Evolutionary conservation across 129 eudicot genomes (phyloP).

Genomic region (Chrysanthemum seticuspe): DNA sequence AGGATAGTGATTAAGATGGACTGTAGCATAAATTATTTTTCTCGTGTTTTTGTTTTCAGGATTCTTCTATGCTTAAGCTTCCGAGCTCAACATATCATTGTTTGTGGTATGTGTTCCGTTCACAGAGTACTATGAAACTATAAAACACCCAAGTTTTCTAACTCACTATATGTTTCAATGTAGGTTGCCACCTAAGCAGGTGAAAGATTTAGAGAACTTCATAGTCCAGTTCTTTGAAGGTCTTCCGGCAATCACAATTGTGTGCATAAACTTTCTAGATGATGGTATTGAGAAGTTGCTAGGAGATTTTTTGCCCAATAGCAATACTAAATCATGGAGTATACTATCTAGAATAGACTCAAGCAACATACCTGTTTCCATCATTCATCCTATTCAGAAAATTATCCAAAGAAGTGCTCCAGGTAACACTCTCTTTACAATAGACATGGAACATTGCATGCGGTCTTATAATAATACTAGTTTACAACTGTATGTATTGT

Average conservation of each 20-base stretch:
- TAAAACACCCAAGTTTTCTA: background rate
- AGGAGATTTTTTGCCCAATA: background rate
- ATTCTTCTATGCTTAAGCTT: background rate
- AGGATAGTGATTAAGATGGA: too few species aligned
- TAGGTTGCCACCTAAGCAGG: background rate
- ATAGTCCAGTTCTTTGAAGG: background rate
- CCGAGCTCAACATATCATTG: background rate
- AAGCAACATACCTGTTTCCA: background rate
- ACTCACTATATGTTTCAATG: background rate
- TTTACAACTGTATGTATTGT: too few species aligned
- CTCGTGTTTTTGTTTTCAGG: background rate
- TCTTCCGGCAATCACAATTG: background rate
- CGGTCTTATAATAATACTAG: too few species aligned
- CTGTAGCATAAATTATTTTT: too few species aligned
- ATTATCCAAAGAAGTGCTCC: background rate
- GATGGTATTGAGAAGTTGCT: background rate
- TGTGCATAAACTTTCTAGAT: background rate
- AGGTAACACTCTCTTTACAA: background rate
- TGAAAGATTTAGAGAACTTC: background rate
- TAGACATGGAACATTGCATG: background rate
- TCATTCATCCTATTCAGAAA: background rate
- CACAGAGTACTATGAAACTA: background rate
- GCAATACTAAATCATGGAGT: background rate
- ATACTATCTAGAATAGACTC: background rate
- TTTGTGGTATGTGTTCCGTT: background rate